Evolutionary conservation across 768 basidiomycete species (phyloP).

Genomic region (Amanita polypyramis): DNA sequence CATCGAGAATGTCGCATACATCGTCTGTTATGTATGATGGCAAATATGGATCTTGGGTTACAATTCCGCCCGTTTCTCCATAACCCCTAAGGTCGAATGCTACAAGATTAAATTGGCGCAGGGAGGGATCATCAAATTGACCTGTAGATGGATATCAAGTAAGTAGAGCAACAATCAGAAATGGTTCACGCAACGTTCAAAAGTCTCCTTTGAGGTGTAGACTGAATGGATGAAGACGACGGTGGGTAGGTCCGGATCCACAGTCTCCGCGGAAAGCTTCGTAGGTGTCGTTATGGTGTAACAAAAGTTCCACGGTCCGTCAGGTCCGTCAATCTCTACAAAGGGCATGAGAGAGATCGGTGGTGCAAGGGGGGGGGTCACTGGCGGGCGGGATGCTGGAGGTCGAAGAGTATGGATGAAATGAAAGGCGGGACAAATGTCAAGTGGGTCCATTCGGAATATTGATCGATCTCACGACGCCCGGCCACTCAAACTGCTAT

Average conservation of each 20-base stretch:
- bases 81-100: constrained; percentile 23
- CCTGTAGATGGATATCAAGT: constrained; percentile 12
- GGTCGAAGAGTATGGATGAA: background rate
- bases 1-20: constrained; percentile 22
- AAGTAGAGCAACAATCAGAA: background rate
- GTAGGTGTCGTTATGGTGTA: constrained; percentile 30
- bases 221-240: constrained; percentile 28
- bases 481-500: too few relatives aligned
- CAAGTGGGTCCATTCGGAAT: too few relatives aligned
- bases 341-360: constrained; percentile 17
- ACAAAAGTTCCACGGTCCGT: constrained; percentile 19
- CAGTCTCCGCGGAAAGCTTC: constrained; percentile 16
- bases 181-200: constrained; percentile 21
- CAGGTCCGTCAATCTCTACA: constrained; percentile 19
- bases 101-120: constrained; percentile 28
- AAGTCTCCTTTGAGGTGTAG: constrained; percentile 22
- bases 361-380: too few relatives aligned
- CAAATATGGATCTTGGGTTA: constrained; percentile 16
- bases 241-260: constrained; percentile 24
- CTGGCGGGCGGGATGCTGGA: background rate
- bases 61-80: constrained; percentile 21
- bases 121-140: constrained; percentile 24
- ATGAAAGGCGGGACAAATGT: too few relatives aligned
- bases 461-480: too few relatives aligned
- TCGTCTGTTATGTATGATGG: constrained; percentile 22